phyloP scores from a whole-genome alignment of 805 yeast genomes.

The Nakazawaea wickerhamii region DNA sequence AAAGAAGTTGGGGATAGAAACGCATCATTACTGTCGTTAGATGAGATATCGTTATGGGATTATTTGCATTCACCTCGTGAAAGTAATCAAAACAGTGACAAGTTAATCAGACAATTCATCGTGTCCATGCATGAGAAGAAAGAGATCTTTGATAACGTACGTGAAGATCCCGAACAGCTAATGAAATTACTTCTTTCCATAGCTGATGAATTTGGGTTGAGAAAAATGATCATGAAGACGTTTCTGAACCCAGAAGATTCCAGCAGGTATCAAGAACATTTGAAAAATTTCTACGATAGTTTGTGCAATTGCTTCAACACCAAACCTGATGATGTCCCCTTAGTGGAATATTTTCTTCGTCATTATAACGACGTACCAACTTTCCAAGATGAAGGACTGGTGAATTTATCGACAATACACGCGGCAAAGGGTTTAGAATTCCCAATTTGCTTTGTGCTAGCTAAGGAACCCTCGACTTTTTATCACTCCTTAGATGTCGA shows the following conservation, averaged over 20 bases:
- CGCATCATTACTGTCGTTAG: constrained; percentile 17
- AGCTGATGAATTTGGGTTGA: constrained; percentile 30
- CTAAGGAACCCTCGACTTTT: constrained; percentile 6
- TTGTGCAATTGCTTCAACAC: constrained; percentile 24
- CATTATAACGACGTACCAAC: constrained; percentile 34
- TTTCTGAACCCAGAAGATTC: constrained; percentile 19
- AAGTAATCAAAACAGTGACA: constrained; percentile 14
- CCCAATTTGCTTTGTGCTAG: constrained; percentile 56
- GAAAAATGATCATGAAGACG: constrained; percentile 24
- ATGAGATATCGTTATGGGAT: constrained; percentile 7
- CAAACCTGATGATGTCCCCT: constrained; percentile 23
- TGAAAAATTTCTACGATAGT: constrained; percentile 31
- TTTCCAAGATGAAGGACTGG: constrained; percentile 23
- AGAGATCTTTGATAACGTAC: constrained; percentile 18
- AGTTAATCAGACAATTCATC: constrained; percentile 21
- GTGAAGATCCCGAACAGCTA: constrained; percentile 31
- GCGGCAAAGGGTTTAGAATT: constrained; percentile 72
- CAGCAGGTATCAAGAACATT: constrained; percentile 24
- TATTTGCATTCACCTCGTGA: constrained; percentile 14
- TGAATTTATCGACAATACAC: constrained; percentile 65
- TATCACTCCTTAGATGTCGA: constrained; percentile 16
- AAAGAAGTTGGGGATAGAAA: constrained; percentile 11
- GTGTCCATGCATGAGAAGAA: constrained; percentile 12
- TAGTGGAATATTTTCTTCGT: constrained; percentile 35
- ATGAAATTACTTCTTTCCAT: constrained; percentile 29